These are phyloP conservation scores for Skeletonema grethae DNA, from an alignment of 108 stramenopile genomes.

Conservation along the genomic window DNA sequence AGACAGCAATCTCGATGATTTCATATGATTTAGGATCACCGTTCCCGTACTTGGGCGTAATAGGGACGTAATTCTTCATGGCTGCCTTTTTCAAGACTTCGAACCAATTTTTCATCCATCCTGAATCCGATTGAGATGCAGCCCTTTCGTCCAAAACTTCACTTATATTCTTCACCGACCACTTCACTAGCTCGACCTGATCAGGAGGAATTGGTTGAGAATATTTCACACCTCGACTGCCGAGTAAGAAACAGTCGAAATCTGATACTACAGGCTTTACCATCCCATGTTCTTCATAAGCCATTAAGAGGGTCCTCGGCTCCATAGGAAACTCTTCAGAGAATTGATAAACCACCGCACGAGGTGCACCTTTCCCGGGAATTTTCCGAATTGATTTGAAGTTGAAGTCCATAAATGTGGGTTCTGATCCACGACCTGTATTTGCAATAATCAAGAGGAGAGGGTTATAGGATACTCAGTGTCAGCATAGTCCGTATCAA, in stretches of 20 bases:
- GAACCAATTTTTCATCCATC: constrained; percentile 51
- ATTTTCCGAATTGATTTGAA: constrained; percentile 40
- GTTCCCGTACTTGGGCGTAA: constrained; percentile 56
- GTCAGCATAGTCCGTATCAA: too few relatives aligned
- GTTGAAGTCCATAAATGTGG: constrained; percentile 54
- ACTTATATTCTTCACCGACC: constrained; percentile 46
- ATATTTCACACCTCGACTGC: constrained; percentile 49
- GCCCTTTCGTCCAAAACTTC: constrained; percentile 33
- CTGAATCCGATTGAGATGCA: constrained; percentile 33
- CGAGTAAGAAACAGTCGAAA: constrained; percentile 67
- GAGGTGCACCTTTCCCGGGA: constrained; percentile 18
- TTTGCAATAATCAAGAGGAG: too few relatives aligned
- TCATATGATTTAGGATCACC: constrained; percentile 58
- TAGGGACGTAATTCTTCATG: constrained; percentile 43
- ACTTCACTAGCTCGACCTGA: constrained; percentile 54
- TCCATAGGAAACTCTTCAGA: constrained; percentile 43
- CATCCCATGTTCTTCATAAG: constrained; percentile 57
- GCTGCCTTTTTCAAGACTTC: constrained; percentile 47
- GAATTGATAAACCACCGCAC: constrained; percentile 46
- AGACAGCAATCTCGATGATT: constrained; percentile 55
- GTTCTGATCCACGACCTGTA: constrained; percentile 41
- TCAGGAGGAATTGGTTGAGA: constrained; percentile 49
- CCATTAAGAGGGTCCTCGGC: constrained; percentile 52
- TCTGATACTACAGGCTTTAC: constrained; percentile 66
- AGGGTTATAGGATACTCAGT: too few relatives aligned